Evolutionary conservation across 2,329 filamentous ascomycete species (phyloP), one percentile per base, ranked within the genome.

Genomic region (Xylariaceae sp.): DNA sequence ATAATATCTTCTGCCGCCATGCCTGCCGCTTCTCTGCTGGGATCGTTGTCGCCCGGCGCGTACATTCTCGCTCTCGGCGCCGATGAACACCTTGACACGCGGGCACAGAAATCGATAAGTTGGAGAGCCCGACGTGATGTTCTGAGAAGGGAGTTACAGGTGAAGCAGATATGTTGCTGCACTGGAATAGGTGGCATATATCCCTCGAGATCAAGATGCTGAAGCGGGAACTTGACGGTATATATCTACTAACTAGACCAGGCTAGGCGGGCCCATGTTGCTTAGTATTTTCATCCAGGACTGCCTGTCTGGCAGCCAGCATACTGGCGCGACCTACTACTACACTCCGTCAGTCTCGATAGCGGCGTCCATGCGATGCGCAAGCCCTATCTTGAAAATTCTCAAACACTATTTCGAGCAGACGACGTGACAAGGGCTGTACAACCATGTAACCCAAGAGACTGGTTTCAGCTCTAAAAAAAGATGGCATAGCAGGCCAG

Each of bases 401-500:
- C n/a, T n/a, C n/a, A n/a, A n/a, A n/a, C n/a, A n/a, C 39, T 29
- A 42, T 49, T 21, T 37, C 18, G 40, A 43, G 19, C 30, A 32
- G 12, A 16, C 36, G 48, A 26, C 43, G 51, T 47, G 50, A 58
- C 41, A 45, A 49, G 49, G 56, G 50, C 47, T 51, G 44, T 56
- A 53, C 50, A 41, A 51, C 50, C 42, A 56, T 56, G 53, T 47
- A 46, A 56, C 56, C 48, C 22, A 51, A 51, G 47, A 48, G 19
- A 46, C 40, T 16, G 39, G 13, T 46, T 44, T 49, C 47, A 29
- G 43, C 49, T 49, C 54, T 56, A 56, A 56, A 58, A 58, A 58
- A 58, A 56, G 56, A 26, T 32, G 46, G 37, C 19, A 29, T 32
- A 41, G 37, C 45, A 40, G 41, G 52, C 26, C 44, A 46, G 47